Conservation (phyloP, 805 yeast genomes). For the Yamadazyma endophytica region DNA sequence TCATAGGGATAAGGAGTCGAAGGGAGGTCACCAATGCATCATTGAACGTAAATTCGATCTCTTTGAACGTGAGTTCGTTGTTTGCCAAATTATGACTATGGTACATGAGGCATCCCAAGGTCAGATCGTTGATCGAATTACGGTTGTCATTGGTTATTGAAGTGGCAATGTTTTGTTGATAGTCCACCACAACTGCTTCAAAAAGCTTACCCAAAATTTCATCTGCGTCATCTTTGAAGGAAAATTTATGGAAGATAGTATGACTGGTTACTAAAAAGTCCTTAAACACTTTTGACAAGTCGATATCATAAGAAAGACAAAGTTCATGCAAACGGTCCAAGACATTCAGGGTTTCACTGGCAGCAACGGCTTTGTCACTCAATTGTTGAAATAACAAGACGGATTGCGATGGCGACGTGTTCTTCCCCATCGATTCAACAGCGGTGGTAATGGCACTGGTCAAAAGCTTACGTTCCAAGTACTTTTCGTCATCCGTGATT, state of each 20-base stretch:
- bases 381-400: conserved; percentile 11
- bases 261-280: conserved; percentile 33
- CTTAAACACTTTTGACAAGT: conserved; percentile 40
- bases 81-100: conserved; percentile 6
- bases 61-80: conserved; percentile 1
- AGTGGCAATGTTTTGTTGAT: conserved; percentile 29
- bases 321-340: conserved; percentile 32
- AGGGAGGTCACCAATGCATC: conserved; percentile 21
- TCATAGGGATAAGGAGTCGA: conserved; percentile 30
- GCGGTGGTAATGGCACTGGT: conserved; percentile 57
- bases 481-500: conserved; percentile 51
- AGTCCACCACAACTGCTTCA: conserved; percentile 36
- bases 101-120: conserved; percentile 21
- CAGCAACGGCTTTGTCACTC: conserved; percentile 13
- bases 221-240: conserved; percentile 17
- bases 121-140: conserved; percentile 21
- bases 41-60: conserved; percentile 12
- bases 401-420: conserved; percentile 7
- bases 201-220: conserved; percentile 36
- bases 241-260: conserved; percentile 35
- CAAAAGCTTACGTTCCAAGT: conserved; percentile 61
- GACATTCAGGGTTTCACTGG: conserved; percentile 8
- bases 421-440: conserved; percentile 30
- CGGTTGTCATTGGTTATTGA: conserved; percentile 22
- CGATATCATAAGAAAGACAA: conserved; percentile 64